Base-by-base conservation (phyloP, 2,329 filamentous ascomycete genomes). In the Chlorencoelia australis region DNA sequence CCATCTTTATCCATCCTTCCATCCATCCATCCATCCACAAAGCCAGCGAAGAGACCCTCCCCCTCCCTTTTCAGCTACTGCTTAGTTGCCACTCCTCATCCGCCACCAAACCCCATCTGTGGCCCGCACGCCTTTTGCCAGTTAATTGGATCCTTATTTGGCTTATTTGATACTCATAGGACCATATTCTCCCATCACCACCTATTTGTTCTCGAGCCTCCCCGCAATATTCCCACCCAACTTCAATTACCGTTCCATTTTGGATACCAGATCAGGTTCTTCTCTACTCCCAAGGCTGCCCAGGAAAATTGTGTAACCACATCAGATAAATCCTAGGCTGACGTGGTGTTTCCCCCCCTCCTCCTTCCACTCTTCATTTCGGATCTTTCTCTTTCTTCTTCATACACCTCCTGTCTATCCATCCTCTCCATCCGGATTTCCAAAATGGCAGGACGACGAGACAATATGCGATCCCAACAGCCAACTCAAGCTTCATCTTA, bases 401-500 rank as follows among this genome's bases (percentile, higher is more conserved):
- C n/a, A n/a, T n/a, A n/a, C n/a, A n/a, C n/a, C n/a, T n/a, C n/a
- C 47, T 52, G 52, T 49, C 48, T 46, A 50, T 47, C 44, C 46
- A 43, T 45, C 49, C 52, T 47, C 48, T 46, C 45, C 41, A 48
- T 54, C 39, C 52, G 40, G 34, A 39, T 29, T 22, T 27, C 8
- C 33, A 36, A 30, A 33, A 35, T 31, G 33, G 26, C 26, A 21
- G 27, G 37, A 14, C 37, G 33, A 17, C 42, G 45, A 37, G 46
- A 48, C 47, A 40, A 40, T 42, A 40, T 46, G 39, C 42, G 49
- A 46, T 46, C 36, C 49, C 47, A 54, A 57, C 49, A 17, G 45
- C n/a, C n/a, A n/a, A 51, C 62, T 43, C 54, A 63, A 35, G 57
- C 65, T 38, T 41, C 46, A 37, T 60, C 63, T 45, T 20, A 20